These are phyloP conservation scores for Polyporus arcularius DNA, from an alignment of 768 basidiomycete species.

Conservation along the genomic window DNA sequence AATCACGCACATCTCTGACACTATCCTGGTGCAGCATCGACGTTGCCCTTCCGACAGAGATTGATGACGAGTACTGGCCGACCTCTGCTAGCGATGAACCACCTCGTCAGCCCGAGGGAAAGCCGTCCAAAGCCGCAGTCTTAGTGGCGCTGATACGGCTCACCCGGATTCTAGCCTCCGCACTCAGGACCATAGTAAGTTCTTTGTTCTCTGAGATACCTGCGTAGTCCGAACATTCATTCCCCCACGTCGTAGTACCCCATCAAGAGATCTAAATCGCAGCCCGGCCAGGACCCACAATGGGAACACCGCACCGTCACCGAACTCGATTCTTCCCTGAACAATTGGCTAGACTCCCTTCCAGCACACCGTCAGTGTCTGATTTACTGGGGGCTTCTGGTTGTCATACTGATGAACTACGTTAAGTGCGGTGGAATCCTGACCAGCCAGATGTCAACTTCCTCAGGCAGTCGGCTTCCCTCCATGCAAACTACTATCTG, in stretches of 20 bases:
- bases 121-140: constrained; percentile 53
- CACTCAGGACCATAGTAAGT: constrained; percentile 61
- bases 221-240: neutral
- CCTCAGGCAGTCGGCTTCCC: constrained; percentile 36
- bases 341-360: constrained; percentile 75
- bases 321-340: constrained; percentile 74
- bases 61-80: constrained; percentile 73
- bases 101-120: constrained; percentile 67
- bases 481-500: constrained; percentile 46
- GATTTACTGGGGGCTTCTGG: constrained; percentile 15
- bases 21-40: constrained; percentile 47
- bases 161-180: constrained; percentile 61
- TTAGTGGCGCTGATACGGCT: constrained; percentile 60
- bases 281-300: constrained; percentile 51
- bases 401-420: constrained; percentile 3
- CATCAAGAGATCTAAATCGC: constrained; percentile 61
- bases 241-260: constrained; percentile 53
- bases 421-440: constrained; percentile 36
- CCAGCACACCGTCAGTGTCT: constrained; percentile 50
- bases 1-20: too few relatives aligned
- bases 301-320: constrained; percentile 69
- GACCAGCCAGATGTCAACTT: constrained; percentile 22
- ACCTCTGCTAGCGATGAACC: constrained; percentile 45
- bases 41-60: constrained; percentile 60
- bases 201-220: neutral